Conservation (phyloP, 2,329 filamentous ascomycete genomes). For the Diplocarpon rosae region DNA sequence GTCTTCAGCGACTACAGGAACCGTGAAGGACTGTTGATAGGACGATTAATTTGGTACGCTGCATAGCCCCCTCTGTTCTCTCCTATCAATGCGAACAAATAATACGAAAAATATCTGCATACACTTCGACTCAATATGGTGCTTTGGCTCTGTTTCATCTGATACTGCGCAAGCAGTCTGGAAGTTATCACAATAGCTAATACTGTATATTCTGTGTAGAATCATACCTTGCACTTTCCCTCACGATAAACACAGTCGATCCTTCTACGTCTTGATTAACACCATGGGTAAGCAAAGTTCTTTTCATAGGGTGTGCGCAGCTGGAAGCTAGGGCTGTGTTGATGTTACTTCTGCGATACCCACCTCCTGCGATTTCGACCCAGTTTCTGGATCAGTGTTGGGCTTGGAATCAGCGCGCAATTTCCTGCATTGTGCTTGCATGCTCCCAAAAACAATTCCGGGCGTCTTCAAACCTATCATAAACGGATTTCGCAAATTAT, state of each 20-base stretch:
- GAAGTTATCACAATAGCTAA: conserved; percentile 17
- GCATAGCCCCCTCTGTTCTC: conserved; percentile 16
- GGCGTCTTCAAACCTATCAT: conserved; percentile 3
- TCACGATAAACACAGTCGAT: conserved; percentile 22
- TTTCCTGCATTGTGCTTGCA: conserved; percentile 11
- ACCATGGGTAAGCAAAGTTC: conserved; percentile 28
- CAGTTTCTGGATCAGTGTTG: conserved; percentile 4
- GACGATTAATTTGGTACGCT: conserved; percentile 20
- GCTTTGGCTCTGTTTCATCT: conserved; percentile 1
- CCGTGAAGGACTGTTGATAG: conserved; percentile 6
- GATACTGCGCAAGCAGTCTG: conserved; percentile 3
- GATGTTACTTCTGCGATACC: not conserved
- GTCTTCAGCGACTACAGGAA: conserved; percentile 10
- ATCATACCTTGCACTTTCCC: conserved; percentile 15
- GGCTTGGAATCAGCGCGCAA: conserved; percentile 4
- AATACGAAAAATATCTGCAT: conserved; percentile 7
- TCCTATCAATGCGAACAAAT: conserved; percentile 17
- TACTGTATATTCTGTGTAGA: conserved; percentile 11
- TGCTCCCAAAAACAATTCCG: conserved; percentile 10
- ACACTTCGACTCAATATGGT: not conserved
- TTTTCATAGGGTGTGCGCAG: conserved; percentile 12
- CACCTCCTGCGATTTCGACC: not conserved
- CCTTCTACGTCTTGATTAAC: conserved; percentile 21
- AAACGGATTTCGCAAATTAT: conserved; percentile 7
- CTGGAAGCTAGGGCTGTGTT: not conserved